Evolutionary conservation across 441 rosid species (phyloP).

Genomic region (Theobroma grandiflorum): DNA sequence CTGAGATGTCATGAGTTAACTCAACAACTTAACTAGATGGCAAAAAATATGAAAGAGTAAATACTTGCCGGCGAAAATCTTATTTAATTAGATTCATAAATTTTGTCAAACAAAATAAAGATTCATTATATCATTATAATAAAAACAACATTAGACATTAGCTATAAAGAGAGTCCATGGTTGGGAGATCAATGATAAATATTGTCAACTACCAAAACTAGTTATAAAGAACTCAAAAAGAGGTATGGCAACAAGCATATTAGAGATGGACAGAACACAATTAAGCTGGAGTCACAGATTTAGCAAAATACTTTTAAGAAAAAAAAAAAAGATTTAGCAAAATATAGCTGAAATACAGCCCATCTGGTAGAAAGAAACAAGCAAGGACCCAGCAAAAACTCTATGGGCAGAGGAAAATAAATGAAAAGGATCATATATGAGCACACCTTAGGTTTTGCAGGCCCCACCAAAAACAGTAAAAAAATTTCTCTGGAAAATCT

Average conservation of each 20-base stretch:
- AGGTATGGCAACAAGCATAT: background rate
- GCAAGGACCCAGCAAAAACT: conserved; percentile 1
- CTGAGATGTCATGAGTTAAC: conserved; percentile 1
- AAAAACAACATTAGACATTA: no score
- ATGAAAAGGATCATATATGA: background rate
- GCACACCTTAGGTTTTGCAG: conserved; percentile 82
- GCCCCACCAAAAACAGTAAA: conserved; percentile 95
- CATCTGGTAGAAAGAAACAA: conserved; percentile 13
- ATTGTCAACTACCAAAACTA: background rate
- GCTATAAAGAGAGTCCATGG: no score
- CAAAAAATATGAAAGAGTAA: background rate
- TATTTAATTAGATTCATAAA: background rate
- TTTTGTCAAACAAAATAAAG: background rate
- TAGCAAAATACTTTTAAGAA: background rate
- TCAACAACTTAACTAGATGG: background rate
- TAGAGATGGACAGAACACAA: background rate
- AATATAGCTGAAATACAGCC: conserved; percentile 9
- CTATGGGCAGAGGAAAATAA: background rate
- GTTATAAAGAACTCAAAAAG: background rate
- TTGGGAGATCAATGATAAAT: background rate
- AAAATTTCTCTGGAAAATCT: conserved; percentile 73
- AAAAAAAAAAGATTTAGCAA: background rate
- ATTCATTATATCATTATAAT: no score
- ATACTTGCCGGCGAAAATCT: background rate
- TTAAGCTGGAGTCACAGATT: background rate